These are phyloP conservation scores for Penicillium cataractarum DNA, from an alignment of 495 filamentous ascomycete species.

Conservation along the genomic window DNA sequence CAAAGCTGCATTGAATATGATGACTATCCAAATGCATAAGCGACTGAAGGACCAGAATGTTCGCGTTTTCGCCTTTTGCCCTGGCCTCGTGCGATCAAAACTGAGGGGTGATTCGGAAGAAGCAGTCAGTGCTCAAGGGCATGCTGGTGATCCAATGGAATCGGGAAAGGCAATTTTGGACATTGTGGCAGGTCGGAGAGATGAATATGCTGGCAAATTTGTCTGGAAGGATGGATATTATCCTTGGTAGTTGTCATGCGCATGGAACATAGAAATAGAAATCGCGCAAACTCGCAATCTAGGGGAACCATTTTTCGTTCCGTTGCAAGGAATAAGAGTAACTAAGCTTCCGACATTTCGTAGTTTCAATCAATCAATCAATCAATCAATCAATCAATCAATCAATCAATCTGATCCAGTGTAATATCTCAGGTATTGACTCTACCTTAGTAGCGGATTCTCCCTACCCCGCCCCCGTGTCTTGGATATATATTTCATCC, in stretches of 20 bases:
- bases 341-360: too few species aligned
- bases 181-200: conserved; percentile 38
- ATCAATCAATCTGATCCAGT: too few species aligned
- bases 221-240: conserved; percentile 30
- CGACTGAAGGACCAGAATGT: conserved; percentile 16
- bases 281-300: not conserved
- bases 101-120: conserved; percentile 39
- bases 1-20: conserved; percentile 51
- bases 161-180: conserved; percentile 35
- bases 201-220: conserved; percentile 41
- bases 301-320: not conserved
- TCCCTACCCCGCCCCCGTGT: not conserved
- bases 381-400: too few species aligned
- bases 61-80: conserved; percentile 33
- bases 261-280: not conserved
- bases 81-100: conserved; percentile 39
- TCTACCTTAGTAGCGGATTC: not conserved
- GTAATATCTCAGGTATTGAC: not conserved
- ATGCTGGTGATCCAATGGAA: conserved; percentile 37
- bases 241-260: conserved; percentile 26
- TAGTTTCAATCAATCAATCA: too few species aligned
- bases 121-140: conserved; percentile 26
- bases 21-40: conserved; percentile 27
- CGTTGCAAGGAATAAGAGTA: too few species aligned
- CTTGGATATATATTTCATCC: too few species aligned